Conservation (phyloP, 805 yeast species). For the Saturnispora zaruensis region DNA sequence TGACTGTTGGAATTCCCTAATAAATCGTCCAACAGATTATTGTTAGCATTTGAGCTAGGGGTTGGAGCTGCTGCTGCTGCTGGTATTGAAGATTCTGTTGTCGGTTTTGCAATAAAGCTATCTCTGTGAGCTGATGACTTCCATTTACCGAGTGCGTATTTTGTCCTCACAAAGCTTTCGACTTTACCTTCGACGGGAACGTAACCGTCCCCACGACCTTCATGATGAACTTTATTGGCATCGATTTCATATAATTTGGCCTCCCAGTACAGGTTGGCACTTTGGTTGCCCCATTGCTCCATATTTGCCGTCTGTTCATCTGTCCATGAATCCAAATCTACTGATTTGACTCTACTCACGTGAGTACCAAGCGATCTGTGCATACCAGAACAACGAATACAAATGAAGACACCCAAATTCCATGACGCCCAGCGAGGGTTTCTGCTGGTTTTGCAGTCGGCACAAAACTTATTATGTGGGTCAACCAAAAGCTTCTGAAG, state of each 20-base stretch:
- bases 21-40: constrained; percentile 5
- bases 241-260: constrained; percentile 31
- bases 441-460: constrained; percentile 81
- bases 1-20: constrained; percentile 2
- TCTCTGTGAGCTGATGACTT: constrained; percentile 37
- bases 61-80: constrained; percentile 10
- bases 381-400: constrained; percentile 93
- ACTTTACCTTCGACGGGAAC: constrained; percentile 78
- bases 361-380: constrained; percentile 96
- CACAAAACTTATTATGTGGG: constrained; percentile 69
- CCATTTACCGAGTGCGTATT: constrained; percentile 91
- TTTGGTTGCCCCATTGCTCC: constrained; percentile 78
- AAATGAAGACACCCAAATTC: constrained; percentile 87
- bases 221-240: constrained; percentile 2
- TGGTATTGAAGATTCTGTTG: constrained; percentile 6
- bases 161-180: constrained; percentile 83
- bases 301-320: constrained; percentile 80
- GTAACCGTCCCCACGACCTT: constrained; percentile 43
- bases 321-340: constrained; percentile 94
- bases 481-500: constrained; percentile 70
- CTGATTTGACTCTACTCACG: constrained; percentile 84
- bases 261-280: constrained; percentile 83
- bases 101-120: constrained; percentile 23
- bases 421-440: constrained; percentile 99
- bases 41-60: neutral